phyloP scores from a whole-genome alignment of 1,284 basidiomycete species.

The Coriolopsis trogii region DNA sequence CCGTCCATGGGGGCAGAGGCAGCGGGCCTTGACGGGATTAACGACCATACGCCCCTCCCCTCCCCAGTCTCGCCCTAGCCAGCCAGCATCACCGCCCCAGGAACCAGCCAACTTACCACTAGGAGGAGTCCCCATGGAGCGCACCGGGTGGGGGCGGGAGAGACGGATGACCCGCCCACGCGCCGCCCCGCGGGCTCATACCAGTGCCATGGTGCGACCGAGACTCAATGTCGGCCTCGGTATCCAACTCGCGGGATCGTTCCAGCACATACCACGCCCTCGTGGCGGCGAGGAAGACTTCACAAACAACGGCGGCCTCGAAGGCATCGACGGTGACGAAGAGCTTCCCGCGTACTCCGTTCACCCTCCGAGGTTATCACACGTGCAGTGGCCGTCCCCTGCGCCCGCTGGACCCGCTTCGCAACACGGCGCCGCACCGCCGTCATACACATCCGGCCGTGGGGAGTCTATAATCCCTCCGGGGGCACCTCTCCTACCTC shows the following conservation, averaged over 20 bases:
- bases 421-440: background rate
- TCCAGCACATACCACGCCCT: background rate
- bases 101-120: background rate
- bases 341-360: conserved; percentile 6
- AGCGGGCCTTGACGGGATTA: background rate
- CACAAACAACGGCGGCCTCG: too few species aligned
- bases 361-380: conserved; percentile 14
- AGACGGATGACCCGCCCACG: background rate
- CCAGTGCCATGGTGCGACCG: too few species aligned
- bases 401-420: too few species aligned
- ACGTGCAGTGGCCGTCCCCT: too few species aligned
- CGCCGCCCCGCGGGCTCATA: background rate
- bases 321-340: background rate
- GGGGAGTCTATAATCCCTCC: background rate
- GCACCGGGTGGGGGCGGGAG: background rate
- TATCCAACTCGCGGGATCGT: background rate
- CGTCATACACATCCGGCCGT: background rate
- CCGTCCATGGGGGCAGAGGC: background rate
- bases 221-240: background rate
- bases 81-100: background rate
- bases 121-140: background rate
- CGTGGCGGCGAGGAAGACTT: too few species aligned
- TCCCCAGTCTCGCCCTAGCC: background rate
- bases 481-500: conserved; percentile 1
- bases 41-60: too few species aligned